Evolutionary conservation across 495 filamentous ascomycete genomes (phyloP), one percentile per base, ranked within the genome.

Genomic region (Saxophila tyrrhenica): DNA sequence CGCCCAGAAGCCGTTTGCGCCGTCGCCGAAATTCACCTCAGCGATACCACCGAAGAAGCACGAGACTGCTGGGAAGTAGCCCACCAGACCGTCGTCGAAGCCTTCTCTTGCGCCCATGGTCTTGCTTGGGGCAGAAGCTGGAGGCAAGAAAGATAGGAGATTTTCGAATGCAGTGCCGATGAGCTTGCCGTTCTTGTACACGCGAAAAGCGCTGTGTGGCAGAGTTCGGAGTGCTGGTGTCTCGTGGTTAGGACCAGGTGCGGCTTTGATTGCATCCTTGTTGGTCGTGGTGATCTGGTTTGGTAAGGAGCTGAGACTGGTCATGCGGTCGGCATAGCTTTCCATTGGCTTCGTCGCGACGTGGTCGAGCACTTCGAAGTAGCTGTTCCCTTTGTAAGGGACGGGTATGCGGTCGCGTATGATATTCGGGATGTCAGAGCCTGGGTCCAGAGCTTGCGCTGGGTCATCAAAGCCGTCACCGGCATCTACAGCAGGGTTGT

Each of bases 331-430:
- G 75, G 83, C 82, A 25, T 89, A 75, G 39, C 91, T 84, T 58
- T 95, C 91, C 20, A 96, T 79, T 44, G 92, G 85, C 69, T 96
- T 96, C 1, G 84, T 84, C 1, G 85, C 70, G 57, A 86, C 84
- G 65, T 95, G 91, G 63, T 96, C 94, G 55, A 90, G 89, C 64
- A 89, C 85, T 66, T 98, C 94, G 70, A 95, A 95, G 70, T 90
- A 95, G 49, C 89, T 83, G 65, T 92, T 85, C 48, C 82, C 79
- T 70, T 95, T 95, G 69, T 90, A 95, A 16, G 89, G 81, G 56
- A 97, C 94, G 1, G 91, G 90, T 42, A 95, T 85, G 38, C 94
- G 83, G 65, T 97, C 94, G 56, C 94, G 86, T 50, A 99, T 86
- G 52, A 95, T 85, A 67, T 97, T 87, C 0, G 78, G 64, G n/a